Conservation (phyloP, 164 flowering plant species). For the Taxillus chinensis region DNA sequence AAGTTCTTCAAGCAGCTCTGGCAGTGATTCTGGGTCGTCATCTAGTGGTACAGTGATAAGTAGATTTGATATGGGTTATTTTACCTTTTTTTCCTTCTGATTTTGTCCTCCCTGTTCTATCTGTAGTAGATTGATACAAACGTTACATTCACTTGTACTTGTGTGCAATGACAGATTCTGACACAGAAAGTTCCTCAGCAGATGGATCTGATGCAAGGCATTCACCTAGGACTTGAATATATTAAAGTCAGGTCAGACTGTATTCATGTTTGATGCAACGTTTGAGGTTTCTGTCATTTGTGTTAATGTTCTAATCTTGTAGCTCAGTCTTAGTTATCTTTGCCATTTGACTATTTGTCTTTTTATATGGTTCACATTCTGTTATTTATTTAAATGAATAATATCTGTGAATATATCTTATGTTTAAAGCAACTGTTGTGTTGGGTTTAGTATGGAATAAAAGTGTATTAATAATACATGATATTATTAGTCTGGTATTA, state of each 20-base stretch:
- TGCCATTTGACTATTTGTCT: too few relatives aligned
- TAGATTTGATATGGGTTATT: background rate
- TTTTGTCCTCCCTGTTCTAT: background rate
- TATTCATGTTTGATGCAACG: background rate
- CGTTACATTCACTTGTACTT: background rate
- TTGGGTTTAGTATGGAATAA: too few relatives aligned
- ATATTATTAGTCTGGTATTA: too few relatives aligned
- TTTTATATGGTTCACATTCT: too few relatives aligned
- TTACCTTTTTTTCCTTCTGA: background rate
- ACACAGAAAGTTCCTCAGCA: conserved; percentile 67
- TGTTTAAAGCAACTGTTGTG: too few relatives aligned
- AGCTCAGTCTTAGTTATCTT: too few relatives aligned
- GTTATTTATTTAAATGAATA: too few relatives aligned
- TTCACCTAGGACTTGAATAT: conserved; percentile 32
- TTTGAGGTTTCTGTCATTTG: too few relatives aligned
- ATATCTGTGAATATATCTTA: too few relatives aligned
- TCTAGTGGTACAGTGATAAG: conserved; percentile 54
- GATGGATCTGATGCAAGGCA: conserved; percentile 46
- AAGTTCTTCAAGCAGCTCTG: conserved; percentile 77
- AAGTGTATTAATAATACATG: too few relatives aligned
- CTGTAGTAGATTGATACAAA: background rate
- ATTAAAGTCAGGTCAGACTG: conserved; percentile 18
- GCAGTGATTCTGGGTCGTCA: conserved; percentile 79
- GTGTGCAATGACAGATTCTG: conserved; percentile 44
- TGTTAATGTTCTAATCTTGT: too few relatives aligned